Evolutionary conservation across 805 yeast species (phyloP).

Genomic region (Candida fluviatilis): DNA sequence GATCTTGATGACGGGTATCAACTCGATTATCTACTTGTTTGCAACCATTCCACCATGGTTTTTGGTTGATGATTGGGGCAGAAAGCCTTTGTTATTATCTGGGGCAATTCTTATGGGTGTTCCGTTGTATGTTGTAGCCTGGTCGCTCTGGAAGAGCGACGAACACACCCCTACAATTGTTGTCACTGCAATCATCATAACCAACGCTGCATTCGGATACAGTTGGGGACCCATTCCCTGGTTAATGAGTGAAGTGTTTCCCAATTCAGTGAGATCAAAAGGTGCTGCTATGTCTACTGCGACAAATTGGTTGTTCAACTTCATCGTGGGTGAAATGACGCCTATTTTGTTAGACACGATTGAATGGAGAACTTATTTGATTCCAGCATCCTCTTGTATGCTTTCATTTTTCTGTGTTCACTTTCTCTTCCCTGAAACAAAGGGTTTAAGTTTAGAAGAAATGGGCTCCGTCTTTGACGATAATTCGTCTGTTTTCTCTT

Average conservation of each 20-base stretch:
- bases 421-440: conserved; percentile 81
- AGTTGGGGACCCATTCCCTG: conserved; percentile 96
- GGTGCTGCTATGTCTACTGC: conserved; percentile 92
- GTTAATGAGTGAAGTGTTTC: conserved; percentile 87
- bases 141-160: conserved; percentile 37
- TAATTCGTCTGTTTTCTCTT: conserved; percentile 37
- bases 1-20: conserved; percentile 83
- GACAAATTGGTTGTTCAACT: conserved; percentile 89
- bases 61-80: conserved; percentile 86
- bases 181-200: conserved; percentile 70
- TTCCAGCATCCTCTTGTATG: conserved; percentile 77
- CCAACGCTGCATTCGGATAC: conserved; percentile 81
- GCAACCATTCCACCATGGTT: conserved; percentile 90
- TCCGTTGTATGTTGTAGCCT: conserved; percentile 62
- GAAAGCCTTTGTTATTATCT: conserved; percentile 74
- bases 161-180: conserved; percentile 62
- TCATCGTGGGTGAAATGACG: conserved; percentile 87
- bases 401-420: conserved; percentile 70
- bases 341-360: conserved; percentile 77
- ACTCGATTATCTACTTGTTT: conserved; percentile 34
- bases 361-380: conserved; percentile 74
- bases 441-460: conserved; percentile 82
- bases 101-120: conserved; percentile 82
- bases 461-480: conserved; percentile 89
- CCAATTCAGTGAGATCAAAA: conserved; percentile 77